Conservation (phyloP, 108 stramenopile species). For the Cyclostephanos invisitatus region DNA sequence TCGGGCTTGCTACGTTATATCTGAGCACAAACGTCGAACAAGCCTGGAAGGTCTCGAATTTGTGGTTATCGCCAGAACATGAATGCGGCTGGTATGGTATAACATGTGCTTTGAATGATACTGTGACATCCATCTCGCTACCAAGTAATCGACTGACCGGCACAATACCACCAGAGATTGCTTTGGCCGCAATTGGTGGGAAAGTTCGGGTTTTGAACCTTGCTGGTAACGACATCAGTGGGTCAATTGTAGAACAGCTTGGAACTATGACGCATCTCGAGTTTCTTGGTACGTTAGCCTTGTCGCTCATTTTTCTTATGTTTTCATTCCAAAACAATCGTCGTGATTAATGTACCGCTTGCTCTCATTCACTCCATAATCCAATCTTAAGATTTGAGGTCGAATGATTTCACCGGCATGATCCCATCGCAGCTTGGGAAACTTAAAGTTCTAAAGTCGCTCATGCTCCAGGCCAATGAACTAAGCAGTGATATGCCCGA, state of each 20-base stretch:
- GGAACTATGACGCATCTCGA: slow-evolving; percentile 42
- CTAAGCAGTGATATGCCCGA: slow-evolving; percentile 61
- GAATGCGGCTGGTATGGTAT: slow-evolving; percentile 47
- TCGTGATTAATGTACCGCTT: not conserved
- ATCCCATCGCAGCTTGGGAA: slow-evolving; percentile 65
- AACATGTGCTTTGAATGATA: slow-evolving; percentile 22
- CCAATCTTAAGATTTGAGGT: slow-evolving; percentile 18
- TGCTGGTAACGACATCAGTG: slow-evolving; percentile 33
- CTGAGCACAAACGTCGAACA: slow-evolving; percentile 24
- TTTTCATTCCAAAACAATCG: not conserved
- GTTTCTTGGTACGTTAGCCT: slow-evolving; percentile 46
- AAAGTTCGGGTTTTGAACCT: slow-evolving; percentile 27
- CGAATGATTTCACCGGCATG: slow-evolving; percentile 49
- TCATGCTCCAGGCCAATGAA: slow-evolving; percentile 49
- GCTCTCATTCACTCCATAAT: not conserved
- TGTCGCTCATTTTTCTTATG: slow-evolving; percentile 15
- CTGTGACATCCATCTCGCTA: slow-evolving; percentile 34
- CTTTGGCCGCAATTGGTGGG: slow-evolving; percentile 32
- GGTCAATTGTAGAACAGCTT: slow-evolving; percentile 57
- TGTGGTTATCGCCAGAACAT: slow-evolving; percentile 30
- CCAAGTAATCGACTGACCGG: slow-evolving; percentile 40
- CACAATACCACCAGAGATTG: slow-evolving; percentile 33
- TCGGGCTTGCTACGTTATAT: slow-evolving; percentile 31
- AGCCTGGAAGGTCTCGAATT: slow-evolving; percentile 28
- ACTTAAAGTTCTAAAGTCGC: slow-evolving; percentile 42